A percentile compares a stretch with the other conserved stretches of the same genome.
These are phyloP conservation scores for Amylocarpus encephaloides DNA, from an alignment of 2,329 filamentous ascomycete genomes.

Conservation along the genomic window DNA sequence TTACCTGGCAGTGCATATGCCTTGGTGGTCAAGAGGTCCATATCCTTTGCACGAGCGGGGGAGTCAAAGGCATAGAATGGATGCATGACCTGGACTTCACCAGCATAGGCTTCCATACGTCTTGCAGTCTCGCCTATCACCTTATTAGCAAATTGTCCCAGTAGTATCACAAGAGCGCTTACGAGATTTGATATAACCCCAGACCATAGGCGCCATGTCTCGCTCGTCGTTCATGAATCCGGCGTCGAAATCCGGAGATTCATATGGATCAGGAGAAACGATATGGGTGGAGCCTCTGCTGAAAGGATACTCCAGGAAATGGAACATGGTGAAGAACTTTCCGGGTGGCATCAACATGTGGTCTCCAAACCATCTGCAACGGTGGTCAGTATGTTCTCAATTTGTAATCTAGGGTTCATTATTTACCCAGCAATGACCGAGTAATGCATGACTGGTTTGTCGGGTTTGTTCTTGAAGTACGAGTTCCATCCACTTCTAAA, in stretches of 20 bases:
- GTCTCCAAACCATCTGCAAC: constrained; percentile 46
- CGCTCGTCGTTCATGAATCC: constrained; percentile 83
- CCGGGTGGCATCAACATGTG: constrained; percentile 49
- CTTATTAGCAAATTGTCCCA: constrained; percentile 37
- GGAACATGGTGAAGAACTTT: constrained; percentile 48
- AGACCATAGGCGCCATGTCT: constrained; percentile 80
- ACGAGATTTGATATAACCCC: constrained; percentile 53
- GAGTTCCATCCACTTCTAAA: constrained; percentile 72
- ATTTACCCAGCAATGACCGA: constrained; percentile 60
- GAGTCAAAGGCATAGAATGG: constrained; percentile 68
- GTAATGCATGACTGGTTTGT: constrained; percentile 86
- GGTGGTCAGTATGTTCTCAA: constrained; percentile 30
- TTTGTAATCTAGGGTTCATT: constrained; percentile 28
- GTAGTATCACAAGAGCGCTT: constrained; percentile 39
- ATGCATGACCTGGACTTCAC: constrained; percentile 49
- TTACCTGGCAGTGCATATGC: constrained; percentile 58
- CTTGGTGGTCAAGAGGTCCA: constrained; percentile 71
- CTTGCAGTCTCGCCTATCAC: constrained; percentile 53
- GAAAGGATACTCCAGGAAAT: constrained; percentile 54
- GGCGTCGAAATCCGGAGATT: constrained; percentile 68
- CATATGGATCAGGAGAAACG: constrained; percentile 57
- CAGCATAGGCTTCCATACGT: constrained; percentile 46
- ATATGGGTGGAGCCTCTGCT: constrained; percentile 57
- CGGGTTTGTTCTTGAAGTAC: constrained; percentile 78
- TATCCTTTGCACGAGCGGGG: constrained; percentile 61